phyloP scores from a whole-genome alignment of 1,284 basidiomycete genomes.

The Papiliotrema terrestris region DNA sequence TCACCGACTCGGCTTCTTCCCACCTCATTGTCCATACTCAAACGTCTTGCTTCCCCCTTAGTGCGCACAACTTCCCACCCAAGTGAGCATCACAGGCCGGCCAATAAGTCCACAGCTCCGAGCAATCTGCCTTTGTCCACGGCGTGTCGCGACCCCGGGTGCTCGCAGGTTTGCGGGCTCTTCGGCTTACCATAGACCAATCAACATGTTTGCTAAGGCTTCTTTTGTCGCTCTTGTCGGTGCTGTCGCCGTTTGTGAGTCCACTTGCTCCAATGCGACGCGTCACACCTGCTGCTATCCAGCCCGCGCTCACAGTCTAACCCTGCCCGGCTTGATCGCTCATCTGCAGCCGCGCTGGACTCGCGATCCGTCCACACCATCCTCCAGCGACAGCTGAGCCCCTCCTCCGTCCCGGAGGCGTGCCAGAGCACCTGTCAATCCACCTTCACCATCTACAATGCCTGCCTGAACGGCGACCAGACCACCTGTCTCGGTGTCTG shows the following conservation, averaged over 20 bases:
- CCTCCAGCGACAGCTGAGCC: conserved; percentile 20
- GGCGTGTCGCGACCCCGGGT: too few relatives aligned
- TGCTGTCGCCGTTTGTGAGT: conserved; percentile 18
- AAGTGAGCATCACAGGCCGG: too few relatives aligned
- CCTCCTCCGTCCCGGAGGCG: conserved; percentile 21
- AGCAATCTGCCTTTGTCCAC: too few relatives aligned
- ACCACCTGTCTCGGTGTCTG: conserved; percentile 29
- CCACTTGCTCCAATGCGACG: background rate
- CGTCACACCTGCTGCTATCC: background rate
- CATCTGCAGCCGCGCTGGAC: conserved; percentile 11
- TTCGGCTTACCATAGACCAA: background rate
- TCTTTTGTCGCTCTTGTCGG: conserved; percentile 15
- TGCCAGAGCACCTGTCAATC: conserved; percentile 19
- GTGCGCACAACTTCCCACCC: too few relatives aligned
- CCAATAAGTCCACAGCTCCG: too few relatives aligned
- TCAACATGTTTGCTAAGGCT: conserved; percentile 7
- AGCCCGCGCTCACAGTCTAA: too few relatives aligned
- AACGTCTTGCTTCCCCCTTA: too few relatives aligned
- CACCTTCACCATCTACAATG: conserved; percentile 34
- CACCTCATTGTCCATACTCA: too few relatives aligned
- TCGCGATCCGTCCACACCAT: conserved; percentile 12
- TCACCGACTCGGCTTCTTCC: too few relatives aligned
- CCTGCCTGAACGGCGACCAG: conserved; percentile 34
- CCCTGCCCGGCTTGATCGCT: background rate
- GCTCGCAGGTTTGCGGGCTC: too few relatives aligned